These are phyloP conservation scores for Amoeboaphelidium protococcarum DNA, from an alignment of 371 early-diverging fungal genomes.

Conservation along the genomic window DNA sequence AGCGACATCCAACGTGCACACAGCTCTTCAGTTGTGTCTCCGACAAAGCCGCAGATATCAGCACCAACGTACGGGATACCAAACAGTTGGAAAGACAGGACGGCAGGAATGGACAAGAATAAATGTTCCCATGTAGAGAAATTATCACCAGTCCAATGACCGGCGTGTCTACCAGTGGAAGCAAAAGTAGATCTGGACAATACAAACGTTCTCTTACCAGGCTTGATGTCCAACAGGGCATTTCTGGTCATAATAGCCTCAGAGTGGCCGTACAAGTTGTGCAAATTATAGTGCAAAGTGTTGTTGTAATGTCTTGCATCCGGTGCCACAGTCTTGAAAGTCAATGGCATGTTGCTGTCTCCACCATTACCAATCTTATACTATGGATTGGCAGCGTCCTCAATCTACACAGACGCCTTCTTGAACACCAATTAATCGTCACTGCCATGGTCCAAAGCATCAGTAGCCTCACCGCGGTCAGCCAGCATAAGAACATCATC, in stretches of 20 bases:
- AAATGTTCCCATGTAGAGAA: slow-evolving; percentile 1
- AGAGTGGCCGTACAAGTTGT: not conserved
- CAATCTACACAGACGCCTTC: too few species aligned
- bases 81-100: slow-evolving; percentile 7
- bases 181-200: not conserved
- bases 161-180: not conserved
- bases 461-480: not conserved
- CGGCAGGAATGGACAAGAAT: slow-evolving; percentile 1
- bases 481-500: slow-evolving; percentile 2
- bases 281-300: not conserved
- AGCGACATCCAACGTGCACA: slow-evolving; percentile 2
- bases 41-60: slow-evolving; percentile 3
- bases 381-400: slow-evolving; percentile 9
- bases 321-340: not conserved
- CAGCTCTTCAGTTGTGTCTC: not conserved
- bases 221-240: not conserved
- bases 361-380: slow-evolving; percentile 18
- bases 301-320: not conserved
- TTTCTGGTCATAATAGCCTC: not conserved
- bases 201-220: not conserved
- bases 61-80: slow-evolving; percentile 3
- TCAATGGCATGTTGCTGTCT: not conserved
- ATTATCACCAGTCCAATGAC: not conserved
- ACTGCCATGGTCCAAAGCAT: not conserved
- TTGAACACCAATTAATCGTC: too few species aligned